phyloP scores from a whole-genome alignment of 2,329 filamentous ascomycete species.

The Aspergillus neoniger region DNA sequence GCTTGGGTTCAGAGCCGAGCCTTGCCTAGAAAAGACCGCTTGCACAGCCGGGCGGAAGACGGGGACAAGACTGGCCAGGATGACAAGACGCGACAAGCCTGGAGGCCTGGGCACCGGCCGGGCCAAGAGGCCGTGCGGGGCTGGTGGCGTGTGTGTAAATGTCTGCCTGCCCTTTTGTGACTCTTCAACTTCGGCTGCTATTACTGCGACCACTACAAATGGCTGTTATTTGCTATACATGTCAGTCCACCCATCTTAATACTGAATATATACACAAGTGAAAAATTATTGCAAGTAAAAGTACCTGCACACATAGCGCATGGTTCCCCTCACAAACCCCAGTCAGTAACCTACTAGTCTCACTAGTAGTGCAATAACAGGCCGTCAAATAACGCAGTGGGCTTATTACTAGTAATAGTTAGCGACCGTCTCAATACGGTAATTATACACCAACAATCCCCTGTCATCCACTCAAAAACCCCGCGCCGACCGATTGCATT shows the following conservation, averaged over 20 bases:
- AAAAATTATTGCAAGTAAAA: no score
- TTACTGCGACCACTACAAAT: no score
- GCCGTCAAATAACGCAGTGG: not conserved
- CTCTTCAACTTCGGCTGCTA: no score
- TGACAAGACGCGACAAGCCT: constrained; percentile 26
- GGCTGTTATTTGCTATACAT: no score
- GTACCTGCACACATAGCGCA: not conserved
- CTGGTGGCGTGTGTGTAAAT: constrained; percentile 8
- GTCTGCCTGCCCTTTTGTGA: not conserved
- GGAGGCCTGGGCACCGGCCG: constrained; percentile 18
- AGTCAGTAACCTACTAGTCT: not conserved
- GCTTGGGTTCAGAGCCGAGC: constrained; percentile 31
- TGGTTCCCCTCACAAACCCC: not conserved
- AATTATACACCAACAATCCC: not conserved
- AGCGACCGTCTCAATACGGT: not conserved
- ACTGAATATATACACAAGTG: no score
- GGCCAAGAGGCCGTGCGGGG: constrained; percentile 36
- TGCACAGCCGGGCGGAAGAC: constrained; percentile 35
- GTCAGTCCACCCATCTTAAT: no score
- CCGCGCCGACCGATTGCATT: not conserved
- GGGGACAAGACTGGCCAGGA: constrained; percentile 26
- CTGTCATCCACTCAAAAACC: not conserved
- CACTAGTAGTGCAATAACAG: not conserved
- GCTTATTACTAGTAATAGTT: not conserved
- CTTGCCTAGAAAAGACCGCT: constrained; percentile 39